A percentile compares a stretch with the other conserved stretches of the same genome.
These are phyloP conservation scores for Vaucheria bursata DNA, from an alignment of 352 stramenopile species.

Conservation along the genomic window DNA sequence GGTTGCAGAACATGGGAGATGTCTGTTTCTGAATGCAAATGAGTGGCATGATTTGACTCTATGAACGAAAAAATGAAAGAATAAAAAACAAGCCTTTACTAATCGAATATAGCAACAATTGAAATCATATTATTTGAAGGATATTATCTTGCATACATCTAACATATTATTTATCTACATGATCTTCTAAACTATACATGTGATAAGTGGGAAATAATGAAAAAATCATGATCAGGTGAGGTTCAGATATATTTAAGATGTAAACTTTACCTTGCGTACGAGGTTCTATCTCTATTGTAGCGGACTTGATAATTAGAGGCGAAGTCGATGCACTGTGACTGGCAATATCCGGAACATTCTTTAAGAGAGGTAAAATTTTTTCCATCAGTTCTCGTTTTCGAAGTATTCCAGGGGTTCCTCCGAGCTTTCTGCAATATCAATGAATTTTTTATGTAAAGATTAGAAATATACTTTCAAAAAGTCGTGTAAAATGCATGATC, in stretches of 20 bases:
- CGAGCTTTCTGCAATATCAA: slow-evolving; percentile 12
- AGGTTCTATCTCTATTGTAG: background rate
- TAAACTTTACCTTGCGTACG: background rate
- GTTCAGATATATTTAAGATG: background rate
- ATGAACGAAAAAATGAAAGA: too few species aligned
- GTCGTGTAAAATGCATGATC: too few species aligned
- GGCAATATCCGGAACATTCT: background rate
- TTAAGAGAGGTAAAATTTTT: background rate
- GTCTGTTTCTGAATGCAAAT: too few species aligned
- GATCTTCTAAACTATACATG: background rate
- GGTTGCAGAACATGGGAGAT: too few species aligned
- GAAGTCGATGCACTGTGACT: background rate
- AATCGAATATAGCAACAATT: too few species aligned
- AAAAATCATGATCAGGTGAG: background rate
- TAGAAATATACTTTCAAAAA: too few species aligned
- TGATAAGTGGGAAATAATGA: background rate
- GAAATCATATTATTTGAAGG: too few species aligned
- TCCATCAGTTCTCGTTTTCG: slow-evolving; percentile 26
- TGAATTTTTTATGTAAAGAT: too few species aligned
- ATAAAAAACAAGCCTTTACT: too few species aligned
- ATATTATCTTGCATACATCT: too few species aligned
- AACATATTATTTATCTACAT: too few species aligned
- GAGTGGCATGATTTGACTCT: too few species aligned
- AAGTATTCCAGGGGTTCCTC: slow-evolving; percentile 23
- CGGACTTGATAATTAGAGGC: background rate